These are phyloP conservation scores for Candida michaelii DNA, from an alignment of 805 yeast genomes.

Conservation along the genomic window DNA sequence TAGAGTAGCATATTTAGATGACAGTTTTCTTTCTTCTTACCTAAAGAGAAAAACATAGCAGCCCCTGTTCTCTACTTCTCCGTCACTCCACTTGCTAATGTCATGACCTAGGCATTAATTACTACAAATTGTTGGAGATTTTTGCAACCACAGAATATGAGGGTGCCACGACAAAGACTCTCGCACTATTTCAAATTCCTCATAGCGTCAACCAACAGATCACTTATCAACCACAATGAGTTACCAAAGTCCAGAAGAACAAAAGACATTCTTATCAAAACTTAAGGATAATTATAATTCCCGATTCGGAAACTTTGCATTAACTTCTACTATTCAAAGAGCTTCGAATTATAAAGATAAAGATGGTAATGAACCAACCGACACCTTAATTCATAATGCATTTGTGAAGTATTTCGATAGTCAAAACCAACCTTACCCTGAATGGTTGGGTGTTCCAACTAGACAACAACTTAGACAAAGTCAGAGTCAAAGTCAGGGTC, in stretches of 20 bases:
- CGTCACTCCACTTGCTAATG: too few relatives aligned
- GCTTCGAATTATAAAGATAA: slow-evolving; percentile 26
- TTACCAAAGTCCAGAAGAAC: slow-evolving; percentile 15
- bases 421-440: slow-evolving; percentile 37
- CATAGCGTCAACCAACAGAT: not conserved
- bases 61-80: too few relatives aligned
- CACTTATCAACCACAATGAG: not conserved
- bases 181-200: too few relatives aligned
- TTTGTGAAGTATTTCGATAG: slow-evolving; percentile 39
- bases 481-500: not conserved
- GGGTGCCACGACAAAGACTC: too few relatives aligned
- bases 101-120: too few relatives aligned
- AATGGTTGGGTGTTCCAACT: slow-evolving; percentile 38
- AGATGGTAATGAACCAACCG: slow-evolving; percentile 39
- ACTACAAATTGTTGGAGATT: too few relatives aligned
- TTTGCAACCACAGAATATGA: too few relatives aligned
- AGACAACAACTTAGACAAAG: not conserved
- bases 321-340: slow-evolving; percentile 22
- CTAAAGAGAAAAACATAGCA: too few relatives aligned
- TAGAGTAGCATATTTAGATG: too few relatives aligned
- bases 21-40: too few relatives aligned
- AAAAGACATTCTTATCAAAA: slow-evolving; percentile 28
- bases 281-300: slow-evolving; percentile 38
- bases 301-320: slow-evolving; percentile 37
- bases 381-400: slow-evolving; percentile 44